Evolutionary conservation across 192 early-diverging fungal species (phyloP).

Genomic region (Mortierella antarctica): DNA sequence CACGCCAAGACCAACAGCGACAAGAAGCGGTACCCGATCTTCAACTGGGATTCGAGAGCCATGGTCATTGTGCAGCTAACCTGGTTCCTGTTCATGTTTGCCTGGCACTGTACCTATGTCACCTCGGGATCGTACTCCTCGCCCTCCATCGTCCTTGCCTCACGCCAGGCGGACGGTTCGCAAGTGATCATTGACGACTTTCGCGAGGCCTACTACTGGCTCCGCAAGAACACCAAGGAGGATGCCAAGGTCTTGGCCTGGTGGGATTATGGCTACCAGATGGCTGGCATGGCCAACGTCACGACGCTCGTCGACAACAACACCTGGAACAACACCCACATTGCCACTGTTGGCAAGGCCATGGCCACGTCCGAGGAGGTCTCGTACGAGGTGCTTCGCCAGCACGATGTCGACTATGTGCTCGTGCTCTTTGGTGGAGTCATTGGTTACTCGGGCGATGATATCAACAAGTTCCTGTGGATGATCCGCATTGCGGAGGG

Average conservation of each 20-base stretch:
- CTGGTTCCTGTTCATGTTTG: conserved; percentile 86
- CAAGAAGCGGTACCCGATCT: conserved; percentile 54
- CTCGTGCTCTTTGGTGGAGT: conserved; percentile 97
- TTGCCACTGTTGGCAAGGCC: conserved; percentile 95
- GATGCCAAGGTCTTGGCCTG: conserved; percentile 97
- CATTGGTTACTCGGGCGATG: conserved; percentile 98
- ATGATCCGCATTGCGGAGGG: conserved; percentile 99
- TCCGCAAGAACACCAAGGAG: conserved; percentile 93
- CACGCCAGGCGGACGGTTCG: conserved; percentile 87
- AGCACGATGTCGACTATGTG: conserved; percentile 97
- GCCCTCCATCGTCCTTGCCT: conserved; percentile 97
- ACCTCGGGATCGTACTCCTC: conserved; percentile 98
- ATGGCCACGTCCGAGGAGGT: conserved; percentile 93
- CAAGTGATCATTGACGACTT: conserved; percentile 99
- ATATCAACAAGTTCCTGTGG: conserved; percentile 99
- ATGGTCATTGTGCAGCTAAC: conserved; percentile 74
- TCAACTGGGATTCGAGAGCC: conserved; percentile 60
- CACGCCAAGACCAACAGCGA: conserved; percentile 16
- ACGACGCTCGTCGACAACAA: conserved; percentile 99
- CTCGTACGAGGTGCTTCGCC: conserved; percentile 89
- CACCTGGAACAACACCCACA: conserved; percentile 99
- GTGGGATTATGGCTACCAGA: conserved; percentile 99
- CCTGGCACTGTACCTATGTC: conserved; percentile 99
- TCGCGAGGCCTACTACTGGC: conserved; percentile 99
- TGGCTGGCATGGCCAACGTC: conserved; percentile 98